Percentiles rank a stretch among this genome's conserved stretches.
Evolutionary conservation across 441 rosid genomes (phyloP).

Genomic region (Flueggea neowawraea): DNA sequence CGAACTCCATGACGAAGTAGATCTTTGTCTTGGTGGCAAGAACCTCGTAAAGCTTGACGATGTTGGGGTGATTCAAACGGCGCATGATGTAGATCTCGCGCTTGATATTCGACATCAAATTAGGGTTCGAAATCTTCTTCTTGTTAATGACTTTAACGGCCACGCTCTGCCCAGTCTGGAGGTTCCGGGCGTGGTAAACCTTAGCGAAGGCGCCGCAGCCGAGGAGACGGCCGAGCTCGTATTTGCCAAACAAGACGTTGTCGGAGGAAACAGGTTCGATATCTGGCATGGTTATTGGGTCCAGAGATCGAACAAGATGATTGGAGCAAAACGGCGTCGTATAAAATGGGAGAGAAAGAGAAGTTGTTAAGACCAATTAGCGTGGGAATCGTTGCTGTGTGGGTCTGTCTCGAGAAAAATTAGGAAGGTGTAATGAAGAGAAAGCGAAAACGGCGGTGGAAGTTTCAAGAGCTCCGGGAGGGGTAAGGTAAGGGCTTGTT

Average conservation of each 20-base stretch:
- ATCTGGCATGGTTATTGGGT: constrained; percentile 46
- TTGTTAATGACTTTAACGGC: constrained; percentile 82
- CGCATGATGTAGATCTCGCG: constrained; percentile 93
- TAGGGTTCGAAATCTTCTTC: constrained; percentile 41
- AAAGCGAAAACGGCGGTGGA: too few relatives aligned
- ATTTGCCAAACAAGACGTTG: constrained; percentile 59
- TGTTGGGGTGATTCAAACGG: constrained; percentile 55
- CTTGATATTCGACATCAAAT: constrained; percentile 50
- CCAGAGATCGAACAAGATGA: constrained; percentile 37
- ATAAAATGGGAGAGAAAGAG: neutral
- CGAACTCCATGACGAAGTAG: constrained; percentile 76
- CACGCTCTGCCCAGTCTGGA: constrained; percentile 60
- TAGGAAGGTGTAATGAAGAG: too few relatives aligned
- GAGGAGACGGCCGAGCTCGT: constrained; percentile 81
- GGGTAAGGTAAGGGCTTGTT: too few relatives aligned
- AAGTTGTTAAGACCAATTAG: neutral
- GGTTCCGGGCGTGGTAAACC: constrained; percentile 70
- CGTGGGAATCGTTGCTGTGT: too few relatives aligned
- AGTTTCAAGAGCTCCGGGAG: too few relatives aligned
- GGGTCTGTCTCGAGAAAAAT: too few relatives aligned
- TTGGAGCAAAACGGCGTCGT: neutral
- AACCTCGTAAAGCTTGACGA: constrained; percentile 66
- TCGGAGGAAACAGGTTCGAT: constrained; percentile 29
- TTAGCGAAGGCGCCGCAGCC: constrained; percentile 96
- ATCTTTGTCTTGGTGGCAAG: constrained; percentile 68